Percentiles rank a stretch among this genome's conserved stretches.
Evolutionary conservation across 495 filamentous ascomycete genomes (phyloP).

Genomic region (Trichoderma asperelloides): DNA sequence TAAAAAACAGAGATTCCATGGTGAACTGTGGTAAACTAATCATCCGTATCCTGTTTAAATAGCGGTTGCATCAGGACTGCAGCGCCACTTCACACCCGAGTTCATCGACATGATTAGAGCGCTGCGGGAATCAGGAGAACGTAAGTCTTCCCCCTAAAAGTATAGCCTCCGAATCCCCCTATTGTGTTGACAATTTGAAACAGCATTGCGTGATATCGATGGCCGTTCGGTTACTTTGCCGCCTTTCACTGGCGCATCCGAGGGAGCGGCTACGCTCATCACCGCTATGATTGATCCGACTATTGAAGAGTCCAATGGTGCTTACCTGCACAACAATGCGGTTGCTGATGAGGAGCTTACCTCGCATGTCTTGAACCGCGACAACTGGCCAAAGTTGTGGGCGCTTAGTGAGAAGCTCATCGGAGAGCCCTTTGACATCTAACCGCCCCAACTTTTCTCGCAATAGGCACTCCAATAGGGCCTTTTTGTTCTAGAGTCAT

Average conservation of each 20-base stretch:
- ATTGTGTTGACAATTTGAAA: neutral
- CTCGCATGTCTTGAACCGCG: neutral
- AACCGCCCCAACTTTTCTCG: neutral
- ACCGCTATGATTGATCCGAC: slow-evolving; percentile 2
- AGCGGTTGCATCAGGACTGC: neutral
- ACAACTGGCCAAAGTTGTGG: neutral
- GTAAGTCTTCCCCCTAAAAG: neutral
- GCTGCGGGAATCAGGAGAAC: neutral
- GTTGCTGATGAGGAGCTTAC: neutral
- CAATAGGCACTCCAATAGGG: neutral
- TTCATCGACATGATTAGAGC: neutral
- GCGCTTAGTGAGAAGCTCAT: slow-evolving; percentile 5
- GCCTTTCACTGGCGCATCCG: neutral
- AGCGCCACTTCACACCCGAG: neutral
- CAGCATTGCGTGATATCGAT: neutral
- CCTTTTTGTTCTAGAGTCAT: neutral
- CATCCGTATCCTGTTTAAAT: neutral
- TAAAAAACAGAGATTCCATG: neutral
- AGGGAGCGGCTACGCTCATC: neutral
- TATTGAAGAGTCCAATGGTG: neutral
- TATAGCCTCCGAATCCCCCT: neutral
- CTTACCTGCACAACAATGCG: neutral
- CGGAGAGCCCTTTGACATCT: neutral
- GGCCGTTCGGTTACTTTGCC: neutral
- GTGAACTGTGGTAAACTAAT: neutral